Evolutionary conservation across 2,329 filamentous ascomycete species (phyloP).

Genomic region (Colletotrichum navitas): DNA sequence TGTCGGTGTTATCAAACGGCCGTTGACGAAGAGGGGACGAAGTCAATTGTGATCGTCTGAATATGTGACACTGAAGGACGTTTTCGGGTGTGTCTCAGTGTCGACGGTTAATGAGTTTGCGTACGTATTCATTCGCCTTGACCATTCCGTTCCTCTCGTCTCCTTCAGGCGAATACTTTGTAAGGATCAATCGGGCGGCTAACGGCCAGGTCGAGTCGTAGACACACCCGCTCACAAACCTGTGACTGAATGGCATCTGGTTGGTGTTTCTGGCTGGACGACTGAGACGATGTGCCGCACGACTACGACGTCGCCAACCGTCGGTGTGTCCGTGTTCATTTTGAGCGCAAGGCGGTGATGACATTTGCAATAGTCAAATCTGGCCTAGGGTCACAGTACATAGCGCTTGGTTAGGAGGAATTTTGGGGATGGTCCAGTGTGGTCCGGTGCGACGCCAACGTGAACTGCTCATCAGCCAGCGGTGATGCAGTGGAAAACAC

Average conservation of each 20-base stretch:
- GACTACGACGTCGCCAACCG: slow-evolving; percentile 1
- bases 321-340: not conserved
- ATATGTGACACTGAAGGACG: slow-evolving; percentile 25
- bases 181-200: not conserved
- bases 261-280: not conserved
- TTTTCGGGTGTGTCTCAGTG: slow-evolving; percentile 39
- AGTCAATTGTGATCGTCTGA: slow-evolving; percentile 32
- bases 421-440: not conserved
- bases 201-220: not conserved
- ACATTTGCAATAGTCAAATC: not conserved
- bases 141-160: not conserved
- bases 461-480: not conserved
- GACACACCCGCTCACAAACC: not conserved
- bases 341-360: not conserved
- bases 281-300: slow-evolving; percentile 8
- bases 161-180: not conserved
- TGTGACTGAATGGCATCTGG: not conserved
- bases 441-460: slow-evolving; percentile 6
- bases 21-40: not conserved
- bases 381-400: not conserved
- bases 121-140: slow-evolving; percentile 21
- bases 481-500: slow-evolving; percentile 9
- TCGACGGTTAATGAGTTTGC: slow-evolving; percentile 16
- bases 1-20: slow-evolving; percentile 1
- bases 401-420: not conserved